Percentiles rank a stretch among this genome's conserved stretches.
These are phyloP conservation scores for Rugonectria rugulosa DNA, from an alignment of 2,329 filamentous ascomycete species.

Conservation along the genomic window DNA sequence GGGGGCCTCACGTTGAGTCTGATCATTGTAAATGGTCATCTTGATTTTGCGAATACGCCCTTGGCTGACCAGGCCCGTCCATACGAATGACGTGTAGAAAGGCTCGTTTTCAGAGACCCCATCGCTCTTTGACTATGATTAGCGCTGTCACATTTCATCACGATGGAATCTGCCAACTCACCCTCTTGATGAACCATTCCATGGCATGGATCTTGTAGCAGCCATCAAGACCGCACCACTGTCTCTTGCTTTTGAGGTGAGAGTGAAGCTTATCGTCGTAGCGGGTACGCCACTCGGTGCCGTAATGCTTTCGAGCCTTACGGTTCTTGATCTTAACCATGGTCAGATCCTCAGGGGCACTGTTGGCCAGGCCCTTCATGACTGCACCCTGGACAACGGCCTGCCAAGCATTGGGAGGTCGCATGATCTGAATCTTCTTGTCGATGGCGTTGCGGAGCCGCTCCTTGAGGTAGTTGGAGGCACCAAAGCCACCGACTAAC, in stretches of 20 bases:
- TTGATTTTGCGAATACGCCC: slow-evolving; percentile 46
- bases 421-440: slow-evolving; percentile 49
- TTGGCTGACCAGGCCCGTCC: slow-evolving; percentile 41
- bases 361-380: slow-evolving; percentile 54
- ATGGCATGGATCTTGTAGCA: slow-evolving; percentile 49
- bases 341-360: slow-evolving; percentile 43
- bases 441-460: slow-evolving; percentile 46
- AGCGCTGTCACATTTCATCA: neutral
- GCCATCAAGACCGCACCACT: slow-evolving; percentile 48
- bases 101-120: slow-evolving; percentile 50
- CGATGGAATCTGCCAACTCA: slow-evolving; percentile 23
- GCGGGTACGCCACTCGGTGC: slow-evolving; percentile 43
- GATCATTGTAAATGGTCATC: slow-evolving; percentile 48
- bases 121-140: slow-evolving; percentile 41
- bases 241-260: slow-evolving; percentile 41
- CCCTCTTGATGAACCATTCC: slow-evolving; percentile 53
- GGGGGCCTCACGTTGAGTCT: slow-evolving; percentile 42
- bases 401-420: slow-evolving; percentile 56
- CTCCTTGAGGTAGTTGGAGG: slow-evolving; percentile 54
- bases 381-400: slow-evolving; percentile 58
- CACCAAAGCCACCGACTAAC: slow-evolving; percentile 55
- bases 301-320: slow-evolving; percentile 54
- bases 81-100: slow-evolving; percentile 43
- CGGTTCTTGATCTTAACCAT: slow-evolving; percentile 50
- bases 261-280: slow-evolving; percentile 43